These are phyloP conservation scores for Apiospora aurea DNA, from an alignment of 2,329 filamentous ascomycete genomes.

Conservation along the genomic window DNA sequence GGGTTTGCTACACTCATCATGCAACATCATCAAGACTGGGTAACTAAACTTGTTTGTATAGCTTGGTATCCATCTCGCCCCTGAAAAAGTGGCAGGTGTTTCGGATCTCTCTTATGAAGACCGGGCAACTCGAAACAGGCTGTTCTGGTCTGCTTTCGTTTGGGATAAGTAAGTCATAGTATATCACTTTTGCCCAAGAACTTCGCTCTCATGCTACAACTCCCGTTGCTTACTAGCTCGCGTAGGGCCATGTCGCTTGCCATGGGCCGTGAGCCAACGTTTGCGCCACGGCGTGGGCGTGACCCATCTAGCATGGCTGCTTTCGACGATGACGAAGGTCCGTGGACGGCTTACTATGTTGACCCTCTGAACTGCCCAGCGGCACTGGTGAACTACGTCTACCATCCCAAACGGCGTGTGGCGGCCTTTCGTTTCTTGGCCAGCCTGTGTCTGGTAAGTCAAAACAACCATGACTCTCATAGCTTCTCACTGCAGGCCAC, in stretches of 20 bases:
- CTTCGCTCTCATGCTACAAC: background rate
- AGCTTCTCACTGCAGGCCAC: background rate
- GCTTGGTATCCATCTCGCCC: conserved; percentile 19
- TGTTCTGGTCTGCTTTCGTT: conserved; percentile 20
- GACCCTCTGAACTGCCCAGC: conserved; percentile 13
- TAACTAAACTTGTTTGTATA: background rate
- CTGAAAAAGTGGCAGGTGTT: conserved; percentile 9
- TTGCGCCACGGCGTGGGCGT: conserved; percentile 13
- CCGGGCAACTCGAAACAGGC: conserved; percentile 7
- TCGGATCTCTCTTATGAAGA: conserved; percentile 15
- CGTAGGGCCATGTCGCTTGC: conserved; percentile 14
- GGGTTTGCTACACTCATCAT: background rate
- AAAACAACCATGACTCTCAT: background rate
- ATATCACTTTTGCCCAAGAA: background rate
- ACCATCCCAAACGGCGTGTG: conserved; percentile 12
- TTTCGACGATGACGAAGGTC: conserved; percentile 17
- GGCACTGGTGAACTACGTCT: background rate
- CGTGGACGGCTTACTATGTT: conserved; percentile 9
- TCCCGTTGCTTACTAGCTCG: background rate
- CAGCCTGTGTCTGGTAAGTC: conserved; percentile 2
- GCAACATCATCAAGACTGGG: too few species aligned
- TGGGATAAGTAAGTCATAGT: conserved; percentile 4
- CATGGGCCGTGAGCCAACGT: conserved; percentile 18
- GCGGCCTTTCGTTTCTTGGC: conserved; percentile 13
- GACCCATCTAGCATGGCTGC: conserved; percentile 10